phyloP scores from a whole-genome alignment of 2,329 filamentous ascomycete species.

The Trichoderma afroharzianum region DNA sequence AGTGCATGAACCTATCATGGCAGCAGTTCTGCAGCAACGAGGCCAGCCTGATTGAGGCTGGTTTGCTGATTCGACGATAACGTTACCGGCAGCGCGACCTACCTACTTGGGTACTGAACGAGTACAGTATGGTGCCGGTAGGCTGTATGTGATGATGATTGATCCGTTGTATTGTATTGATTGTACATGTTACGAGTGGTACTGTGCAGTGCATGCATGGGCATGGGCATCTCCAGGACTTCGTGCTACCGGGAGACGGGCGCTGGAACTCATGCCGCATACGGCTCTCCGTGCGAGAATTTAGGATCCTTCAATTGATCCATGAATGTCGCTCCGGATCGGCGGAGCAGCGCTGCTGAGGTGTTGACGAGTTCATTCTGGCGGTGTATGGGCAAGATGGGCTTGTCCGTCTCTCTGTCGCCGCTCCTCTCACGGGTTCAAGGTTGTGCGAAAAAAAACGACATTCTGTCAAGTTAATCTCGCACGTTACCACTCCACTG shows the following conservation, averaged over 20 bases:
- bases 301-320: neutral
- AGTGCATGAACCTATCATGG: constrained; percentile 6
- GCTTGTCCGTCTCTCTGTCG: neutral
- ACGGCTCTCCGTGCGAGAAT: neutral
- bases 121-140: neutral
- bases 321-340: neutral
- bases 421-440: neutral
- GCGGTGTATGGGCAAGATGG: neutral
- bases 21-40: neutral
- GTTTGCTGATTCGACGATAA: neutral
- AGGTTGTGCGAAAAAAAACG: neutral
- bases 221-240: neutral
- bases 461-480: neutral
- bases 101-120: neutral
- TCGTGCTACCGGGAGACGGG: neutral
- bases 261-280: neutral
- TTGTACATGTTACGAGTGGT: neutral
- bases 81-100: neutral
- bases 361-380: neutral
- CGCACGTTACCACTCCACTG: constrained; percentile 6
- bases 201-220: neutral
- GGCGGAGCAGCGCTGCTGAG: neutral
- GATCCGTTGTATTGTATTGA: neutral
- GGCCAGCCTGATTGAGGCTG: neutral
- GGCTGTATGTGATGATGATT: neutral